Evolutionary conservation across 2,329 filamentous ascomycete species (phyloP).

Genomic region (Botryotinia narcissicola): DNA sequence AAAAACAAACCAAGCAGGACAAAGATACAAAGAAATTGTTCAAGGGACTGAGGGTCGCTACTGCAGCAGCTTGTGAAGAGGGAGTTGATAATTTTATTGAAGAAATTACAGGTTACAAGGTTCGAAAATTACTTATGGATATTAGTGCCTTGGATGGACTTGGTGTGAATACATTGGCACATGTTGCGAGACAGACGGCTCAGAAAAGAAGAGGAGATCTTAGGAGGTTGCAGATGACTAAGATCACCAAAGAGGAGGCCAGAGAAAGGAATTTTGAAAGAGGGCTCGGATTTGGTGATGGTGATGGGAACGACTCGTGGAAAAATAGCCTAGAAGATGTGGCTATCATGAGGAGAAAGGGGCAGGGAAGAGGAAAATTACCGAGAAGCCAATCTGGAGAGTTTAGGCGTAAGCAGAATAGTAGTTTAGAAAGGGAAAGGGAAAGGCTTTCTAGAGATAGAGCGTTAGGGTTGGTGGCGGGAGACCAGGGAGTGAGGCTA

Average conservation of each 20-base stretch:
- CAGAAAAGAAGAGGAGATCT: conserved; percentile 27
- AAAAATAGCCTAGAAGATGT: background rate
- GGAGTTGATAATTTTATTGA: conserved; percentile 52
- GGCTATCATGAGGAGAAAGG: background rate
- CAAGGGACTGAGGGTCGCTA: conserved; percentile 53
- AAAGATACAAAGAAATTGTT: conserved; percentile 47
- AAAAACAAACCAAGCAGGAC: background rate
- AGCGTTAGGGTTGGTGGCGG: conserved; percentile 17
- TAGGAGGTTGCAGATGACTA: conserved; percentile 2
- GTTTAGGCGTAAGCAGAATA: background rate
- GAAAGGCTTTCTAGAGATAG: conserved; percentile 8
- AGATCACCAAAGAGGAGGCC: background rate
- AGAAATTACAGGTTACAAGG: conserved; percentile 50
- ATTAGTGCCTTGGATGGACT: conserved; percentile 51
- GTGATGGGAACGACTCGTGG: conserved; percentile 1
- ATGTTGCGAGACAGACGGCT: conserved; percentile 31
- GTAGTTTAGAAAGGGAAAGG: background rate
- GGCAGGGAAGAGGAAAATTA: background rate
- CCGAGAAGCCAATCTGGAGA: background rate
- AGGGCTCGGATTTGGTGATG: background rate
- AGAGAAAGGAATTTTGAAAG: background rate
- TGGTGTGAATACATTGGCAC: conserved; percentile 30
- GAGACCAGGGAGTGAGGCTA: conserved; percentile 15
- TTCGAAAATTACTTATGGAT: conserved; percentile 55
- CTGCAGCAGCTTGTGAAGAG: conserved; percentile 55